These are phyloP conservation scores for Protomyces macrosporus DNA, from an alignment of 1,139 yeast genomes.

Conservation along the genomic window DNA sequence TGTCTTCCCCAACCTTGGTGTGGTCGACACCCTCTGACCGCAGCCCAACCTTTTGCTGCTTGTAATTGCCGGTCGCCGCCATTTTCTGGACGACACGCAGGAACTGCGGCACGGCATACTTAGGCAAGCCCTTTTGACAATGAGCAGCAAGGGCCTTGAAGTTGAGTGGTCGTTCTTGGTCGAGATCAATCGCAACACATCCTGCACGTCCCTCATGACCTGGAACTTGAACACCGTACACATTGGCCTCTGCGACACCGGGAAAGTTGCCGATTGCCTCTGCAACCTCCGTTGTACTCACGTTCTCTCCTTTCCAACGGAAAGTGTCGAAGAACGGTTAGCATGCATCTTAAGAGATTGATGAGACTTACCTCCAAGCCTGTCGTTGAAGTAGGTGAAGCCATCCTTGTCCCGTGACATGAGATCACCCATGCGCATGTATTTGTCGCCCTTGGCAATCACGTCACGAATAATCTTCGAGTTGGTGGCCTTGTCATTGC, in stretches of 20 bases:
- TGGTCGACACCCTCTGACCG: slow-evolving; percentile 21
- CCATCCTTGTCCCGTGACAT: slow-evolving; percentile 65
- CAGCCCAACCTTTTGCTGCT: slow-evolving; percentile 61
- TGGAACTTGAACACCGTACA: slow-evolving; percentile 83
- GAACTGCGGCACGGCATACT: slow-evolving; percentile 81
- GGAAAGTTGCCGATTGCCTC: slow-evolving; percentile 51
- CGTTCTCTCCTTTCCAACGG: slow-evolving; percentile 96
- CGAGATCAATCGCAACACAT: slow-evolving; percentile 67
- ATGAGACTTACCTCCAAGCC: slow-evolving; percentile 37
- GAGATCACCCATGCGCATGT: slow-evolving; percentile 85
- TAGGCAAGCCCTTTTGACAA: slow-evolving; percentile 56
- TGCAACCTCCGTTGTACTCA: slow-evolving; percentile 89
- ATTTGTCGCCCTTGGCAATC: slow-evolving; percentile 81
- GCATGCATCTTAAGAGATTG: neutral
- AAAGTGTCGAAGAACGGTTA: slow-evolving; percentile 57
- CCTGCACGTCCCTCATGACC: slow-evolving; percentile 95
- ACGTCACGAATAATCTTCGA: slow-evolving; percentile 70
- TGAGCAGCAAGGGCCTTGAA: slow-evolving; percentile 42
- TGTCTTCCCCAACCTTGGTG: slow-evolving; percentile 5
- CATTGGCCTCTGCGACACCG: slow-evolving; percentile 63
- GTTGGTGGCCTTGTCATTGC: slow-evolving; percentile 71
- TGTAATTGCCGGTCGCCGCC: slow-evolving; percentile 73
- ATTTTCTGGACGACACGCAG: slow-evolving; percentile 61
- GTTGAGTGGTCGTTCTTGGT: slow-evolving; percentile 40
- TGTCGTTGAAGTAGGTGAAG: slow-evolving; percentile 75